Conservation (phyloP, 2,329 filamentous ascomycete species). For the Graphilbum ipis-grandicollis region DNA sequence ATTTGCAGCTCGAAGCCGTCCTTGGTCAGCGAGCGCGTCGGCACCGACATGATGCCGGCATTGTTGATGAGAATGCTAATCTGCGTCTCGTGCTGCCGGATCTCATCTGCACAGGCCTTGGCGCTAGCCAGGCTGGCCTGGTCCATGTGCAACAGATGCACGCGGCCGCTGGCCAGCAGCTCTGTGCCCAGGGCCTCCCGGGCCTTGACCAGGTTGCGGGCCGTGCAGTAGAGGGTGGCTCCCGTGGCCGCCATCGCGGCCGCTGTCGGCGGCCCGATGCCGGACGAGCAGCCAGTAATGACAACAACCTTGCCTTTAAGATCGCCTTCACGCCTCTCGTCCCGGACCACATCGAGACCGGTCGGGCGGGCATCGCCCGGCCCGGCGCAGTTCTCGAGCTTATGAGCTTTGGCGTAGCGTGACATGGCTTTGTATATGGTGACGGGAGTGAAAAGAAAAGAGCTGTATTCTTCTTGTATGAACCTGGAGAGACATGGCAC, state of each 20-base stretch:
- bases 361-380: conserved; percentile 19
- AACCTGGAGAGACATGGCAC: too few relatives aligned
- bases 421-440: too few relatives aligned
- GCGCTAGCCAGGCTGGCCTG: conserved; percentile 15
- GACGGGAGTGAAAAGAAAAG: too few relatives aligned
- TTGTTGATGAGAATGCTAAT: conserved; percentile 22
- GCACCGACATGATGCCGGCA: conserved; percentile 24
- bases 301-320: conserved; percentile 18
- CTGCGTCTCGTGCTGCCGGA: conserved; percentile 10
- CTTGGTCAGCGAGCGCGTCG: conserved; percentile 15
- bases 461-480: too few relatives aligned
- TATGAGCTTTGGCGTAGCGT: conserved; percentile 9
- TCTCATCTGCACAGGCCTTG: conserved; percentile 14
- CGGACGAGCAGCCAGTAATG: conserved; percentile 21
- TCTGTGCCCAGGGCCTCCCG: conserved; percentile 14
- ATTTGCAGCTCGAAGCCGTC: conserved; percentile 33
- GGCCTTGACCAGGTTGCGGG: conserved; percentile 22
- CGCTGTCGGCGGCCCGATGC: conserved; percentile 22
- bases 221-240: conserved; percentile 23
- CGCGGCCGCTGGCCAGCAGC: conserved; percentile 12
- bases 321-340: conserved; percentile 17
- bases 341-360: conserved; percentile 17
- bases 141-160: conserved; percentile 18
- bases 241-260: conserved; percentile 23
- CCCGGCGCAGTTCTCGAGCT: conserved; percentile 10